Base-by-base conservation (phyloP, 768 basidiomycete genomes). In the Mycena rosella region DNA sequence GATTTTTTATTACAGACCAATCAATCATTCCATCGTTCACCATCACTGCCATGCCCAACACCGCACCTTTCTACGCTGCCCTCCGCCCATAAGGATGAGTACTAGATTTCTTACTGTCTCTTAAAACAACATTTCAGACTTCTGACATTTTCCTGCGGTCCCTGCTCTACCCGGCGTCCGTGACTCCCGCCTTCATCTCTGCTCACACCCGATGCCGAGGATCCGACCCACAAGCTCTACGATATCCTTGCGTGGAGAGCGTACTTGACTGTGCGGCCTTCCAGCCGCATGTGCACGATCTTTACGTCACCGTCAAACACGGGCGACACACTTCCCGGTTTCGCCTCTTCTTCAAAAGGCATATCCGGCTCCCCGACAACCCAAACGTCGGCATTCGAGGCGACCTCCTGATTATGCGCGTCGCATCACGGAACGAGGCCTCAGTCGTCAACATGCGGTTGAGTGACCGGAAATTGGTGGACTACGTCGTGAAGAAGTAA, bases 221-320 rank as follows among this genome's bases (percentile, higher is more conserved):
- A 11, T 34, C 44, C 20, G 13, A 45, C 22, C 44, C 44, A 22
- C 20, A 45, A 6, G 20, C 6, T 5, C 10, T 45, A 2, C 56
- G 56, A 5, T 58, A 17, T 15, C 24, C 56, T 29, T 44, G 42
- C 44, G 56, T 58, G 20, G 56, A 58, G 13, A n/a, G 20, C 26
- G 14, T 58, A 2, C 5, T 58, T 10, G 36, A 44, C 17, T 14
- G 6, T n/a, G 4, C 18, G 10, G n/a, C n/a, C n/a, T 44, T 32
- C 38, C 56, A 58, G 22, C 42, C 56, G 18, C 27, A 56, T 18
- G 20, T 29, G 5, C 55, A 56, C 34, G 55, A 56, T 38, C 3
- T 56, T 17, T 6, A 27, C 14, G 30, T 56, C 40, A 6, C 6
- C 5, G 8, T 56, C 24, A 24, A 29, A 24, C 55, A 56, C 27